Evolutionary conservation across 2,329 filamentous ascomycete genomes (phyloP), one percentile per base, ranked within the genome.

Genomic region (Cladosporium colombiae): DNA sequence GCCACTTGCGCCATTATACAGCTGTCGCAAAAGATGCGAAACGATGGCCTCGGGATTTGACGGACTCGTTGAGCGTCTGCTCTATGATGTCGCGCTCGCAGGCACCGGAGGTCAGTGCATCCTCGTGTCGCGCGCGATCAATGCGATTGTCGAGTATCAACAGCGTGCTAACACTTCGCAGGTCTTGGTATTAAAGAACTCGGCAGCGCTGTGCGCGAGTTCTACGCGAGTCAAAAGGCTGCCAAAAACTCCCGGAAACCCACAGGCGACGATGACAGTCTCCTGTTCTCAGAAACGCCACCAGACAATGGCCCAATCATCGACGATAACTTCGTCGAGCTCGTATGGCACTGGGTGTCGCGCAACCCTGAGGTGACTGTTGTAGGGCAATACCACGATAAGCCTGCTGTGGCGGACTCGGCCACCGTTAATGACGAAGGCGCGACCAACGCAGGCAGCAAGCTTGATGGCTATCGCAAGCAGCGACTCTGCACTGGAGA

Each of bases 41-140:
- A 63, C 18, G 23, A 65, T 65, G 64, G 64, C 64, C 21, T 61
- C 52, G 66, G 83, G 83, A 64, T 78, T 87, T 67, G 85, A 86
- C 73, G 81, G 83, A 59, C 76, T 89, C 69, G 80, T 88, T 68
- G 82, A 87, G 72, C 84, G 81, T 76, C 73, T 89, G 65, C 78
- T 88, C 57, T 81, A 83, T 67, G 83, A 87, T 75, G 83, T 89
- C 74, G 86, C 86, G 27, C 80, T 88, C 56, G 82, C 81, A 69
- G 86, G 86, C 69, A 80, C 81, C 62, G 79, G 83, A 81, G 87
- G 86, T 88, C 79, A 72, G 84, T 80, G 11, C 16, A 60, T 23
- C 21, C 13, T 18, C 18, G 21, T 40, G 29, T 62, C 14, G 52
- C 52, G 52, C 58, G 67, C 31, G 64, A 31, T 67, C 57, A 66